phyloP scores from a whole-genome alignment of 179 eudicot genomes.

The Gypsophila paniculata region DNA sequence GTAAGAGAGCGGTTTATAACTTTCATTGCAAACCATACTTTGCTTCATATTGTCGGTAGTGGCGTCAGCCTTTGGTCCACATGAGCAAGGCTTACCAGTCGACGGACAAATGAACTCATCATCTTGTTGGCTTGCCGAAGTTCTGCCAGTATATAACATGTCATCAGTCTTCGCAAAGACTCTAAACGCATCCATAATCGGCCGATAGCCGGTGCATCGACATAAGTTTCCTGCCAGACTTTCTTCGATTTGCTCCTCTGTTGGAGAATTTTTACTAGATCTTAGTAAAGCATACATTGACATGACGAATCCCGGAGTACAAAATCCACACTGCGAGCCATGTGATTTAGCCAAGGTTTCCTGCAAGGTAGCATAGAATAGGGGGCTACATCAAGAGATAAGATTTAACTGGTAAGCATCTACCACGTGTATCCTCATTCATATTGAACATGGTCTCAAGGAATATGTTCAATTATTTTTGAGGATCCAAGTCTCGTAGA shows the following conservation, averaged over 20 bases:
- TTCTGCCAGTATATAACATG: conserved; percentile 47
- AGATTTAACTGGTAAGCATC: not conserved
- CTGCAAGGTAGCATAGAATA: conserved; percentile 40
- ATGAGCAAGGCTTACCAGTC: conserved; percentile 91
- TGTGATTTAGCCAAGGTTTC: conserved; percentile 80
- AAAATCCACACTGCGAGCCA: conserved; percentile 99
- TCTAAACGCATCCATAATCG: conserved; percentile 88
- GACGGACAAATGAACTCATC: conserved; percentile 86
- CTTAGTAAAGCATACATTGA: conserved; percentile 94
- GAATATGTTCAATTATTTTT: not conserved
- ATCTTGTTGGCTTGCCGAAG: conserved; percentile 26
- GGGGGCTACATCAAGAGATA: conserved; percentile 1
- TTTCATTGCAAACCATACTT: conserved; percentile 23
- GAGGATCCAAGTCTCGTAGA: not conserved
- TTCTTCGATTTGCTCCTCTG: conserved; percentile 90
- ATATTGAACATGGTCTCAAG: not conserved
- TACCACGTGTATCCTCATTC: not conserved
- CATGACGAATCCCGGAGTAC: conserved; percentile 99
- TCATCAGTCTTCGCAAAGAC: conserved; percentile 91
- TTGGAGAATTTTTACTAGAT: conserved; percentile 69
- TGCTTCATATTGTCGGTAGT: conserved; percentile 24
- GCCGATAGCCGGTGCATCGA: conserved; percentile 96
- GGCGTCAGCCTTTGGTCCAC: conserved; percentile 42
- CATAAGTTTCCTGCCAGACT: conserved; percentile 96
- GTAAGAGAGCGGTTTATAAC: conserved; percentile 51